These are phyloP conservation scores for Cymbopogon flexuosus DNA, from an alignment of 202 grass and related monocot species.

Conservation along the genomic window DNA sequence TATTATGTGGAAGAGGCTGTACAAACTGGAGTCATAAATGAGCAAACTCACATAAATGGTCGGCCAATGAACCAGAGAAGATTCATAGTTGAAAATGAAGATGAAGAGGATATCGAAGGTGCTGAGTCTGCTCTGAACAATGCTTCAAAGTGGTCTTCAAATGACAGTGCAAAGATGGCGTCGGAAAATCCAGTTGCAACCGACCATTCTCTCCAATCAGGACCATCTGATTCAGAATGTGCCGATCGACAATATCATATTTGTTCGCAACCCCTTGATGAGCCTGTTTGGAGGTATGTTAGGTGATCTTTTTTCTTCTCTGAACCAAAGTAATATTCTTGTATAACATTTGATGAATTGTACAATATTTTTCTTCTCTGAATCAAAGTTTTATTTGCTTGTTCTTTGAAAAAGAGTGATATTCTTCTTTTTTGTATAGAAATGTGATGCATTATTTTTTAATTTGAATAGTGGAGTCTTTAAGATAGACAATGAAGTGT, in stretches of 20 bases:
- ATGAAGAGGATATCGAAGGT: slow-evolving; percentile 4
- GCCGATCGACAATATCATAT: no score
- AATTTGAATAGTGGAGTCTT: slow-evolving; percentile 51
- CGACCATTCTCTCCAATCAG: not conserved
- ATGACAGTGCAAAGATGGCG: not conserved
- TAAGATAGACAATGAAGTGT: slow-evolving; percentile 30
- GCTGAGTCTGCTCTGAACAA: not conserved
- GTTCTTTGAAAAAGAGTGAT: not conserved
- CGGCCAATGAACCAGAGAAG: no score
- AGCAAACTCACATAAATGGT: no score
- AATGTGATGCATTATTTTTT: slow-evolving; percentile 18
- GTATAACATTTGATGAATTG: not conserved
- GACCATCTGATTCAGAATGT: no score
- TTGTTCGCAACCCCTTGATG: no score
- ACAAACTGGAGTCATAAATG: no score
- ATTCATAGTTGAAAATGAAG: no score
- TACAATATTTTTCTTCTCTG: not conserved
- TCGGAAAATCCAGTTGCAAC: slow-evolving; percentile 3
- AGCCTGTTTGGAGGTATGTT: not conserved
- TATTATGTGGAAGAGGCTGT: no score
- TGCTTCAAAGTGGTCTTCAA: not conserved
- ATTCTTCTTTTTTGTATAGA: slow-evolving; percentile 3
- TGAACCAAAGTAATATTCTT: not conserved
- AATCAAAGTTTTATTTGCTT: not conserved
- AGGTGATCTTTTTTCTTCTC: not conserved